Evolutionary conservation across 805 yeast species (phyloP).

Genomic region (Teunomyces aglyptinius): DNA sequence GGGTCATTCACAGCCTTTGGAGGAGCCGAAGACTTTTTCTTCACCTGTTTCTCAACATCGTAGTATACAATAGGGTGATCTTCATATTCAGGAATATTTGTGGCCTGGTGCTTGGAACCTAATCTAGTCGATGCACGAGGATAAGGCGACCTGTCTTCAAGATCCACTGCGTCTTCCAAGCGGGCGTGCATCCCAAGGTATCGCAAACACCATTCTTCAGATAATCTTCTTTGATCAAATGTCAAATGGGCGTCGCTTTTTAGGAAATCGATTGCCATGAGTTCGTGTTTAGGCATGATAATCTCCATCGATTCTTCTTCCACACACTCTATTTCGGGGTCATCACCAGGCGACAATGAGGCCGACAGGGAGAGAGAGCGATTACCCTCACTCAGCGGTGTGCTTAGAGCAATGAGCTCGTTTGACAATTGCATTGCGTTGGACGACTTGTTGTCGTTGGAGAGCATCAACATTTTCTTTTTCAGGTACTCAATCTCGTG

Average conservation of each 20-base stretch:
- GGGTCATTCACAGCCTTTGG: slow-evolving; percentile 3
- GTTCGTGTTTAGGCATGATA: slow-evolving; percentile 52
- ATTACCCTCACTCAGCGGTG: slow-evolving; percentile 6
- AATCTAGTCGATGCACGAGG: slow-evolving; percentile 78
- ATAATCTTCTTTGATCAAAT: slow-evolving; percentile 46
- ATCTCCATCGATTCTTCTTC: slow-evolving; percentile 7
- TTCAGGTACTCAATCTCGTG: slow-evolving; percentile 46
- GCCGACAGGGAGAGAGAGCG: neutral
- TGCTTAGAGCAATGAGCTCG: slow-evolving; percentile 15
- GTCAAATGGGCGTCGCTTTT: slow-evolving; percentile 42
- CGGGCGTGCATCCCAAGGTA: slow-evolving; percentile 74
- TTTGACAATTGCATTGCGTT: slow-evolving; percentile 34
- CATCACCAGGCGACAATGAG: slow-evolving; percentile 6
- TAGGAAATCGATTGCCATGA: slow-evolving; percentile 53
- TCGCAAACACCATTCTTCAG: slow-evolving; percentile 80
- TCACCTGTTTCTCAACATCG: slow-evolving; percentile 35
- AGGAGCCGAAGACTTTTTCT: slow-evolving; percentile 9
- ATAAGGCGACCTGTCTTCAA: slow-evolving; percentile 69
- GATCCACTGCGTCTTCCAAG: slow-evolving; percentile 73
- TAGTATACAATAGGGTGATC: slow-evolving; percentile 63
- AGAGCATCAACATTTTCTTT: slow-evolving; percentile 39
- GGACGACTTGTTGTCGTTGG: slow-evolving; percentile 41
- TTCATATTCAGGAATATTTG: slow-evolving; percentile 62
- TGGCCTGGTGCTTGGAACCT: slow-evolving; percentile 72
- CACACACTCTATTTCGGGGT: slow-evolving; percentile 6